A percentile compares a stretch with the other conserved stretches of the same genome.
Conservation (phyloP, 176 grass and related monocot species). For the Tuctoria greenei region DNA sequence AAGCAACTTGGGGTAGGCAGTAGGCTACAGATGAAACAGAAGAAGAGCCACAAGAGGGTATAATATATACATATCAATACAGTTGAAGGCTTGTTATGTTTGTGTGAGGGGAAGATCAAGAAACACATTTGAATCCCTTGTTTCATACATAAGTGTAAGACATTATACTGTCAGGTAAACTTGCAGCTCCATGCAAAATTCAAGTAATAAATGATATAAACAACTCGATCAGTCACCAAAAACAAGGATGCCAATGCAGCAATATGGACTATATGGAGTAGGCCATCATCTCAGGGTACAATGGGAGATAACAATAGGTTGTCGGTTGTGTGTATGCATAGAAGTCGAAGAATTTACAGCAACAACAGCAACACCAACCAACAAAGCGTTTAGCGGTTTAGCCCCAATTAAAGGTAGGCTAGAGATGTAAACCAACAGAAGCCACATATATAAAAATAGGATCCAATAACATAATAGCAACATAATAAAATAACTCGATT, state of each 20-base stretch:
- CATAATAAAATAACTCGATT: neutral
- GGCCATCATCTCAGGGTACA: neutral
- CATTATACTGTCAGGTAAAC: conserved; percentile 2
- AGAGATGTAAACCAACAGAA: neutral
- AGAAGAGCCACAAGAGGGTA: conserved; percentile 8
- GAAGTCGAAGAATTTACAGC: conserved; percentile 3
- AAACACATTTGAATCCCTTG: neutral
- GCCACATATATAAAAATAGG: neutral
- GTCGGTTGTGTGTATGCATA: conserved; percentile 12
- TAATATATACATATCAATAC: neutral
- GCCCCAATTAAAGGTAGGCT: neutral
- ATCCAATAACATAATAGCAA: neutral
- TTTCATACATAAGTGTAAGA: neutral
- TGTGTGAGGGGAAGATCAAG: neutral
- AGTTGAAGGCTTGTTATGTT: neutral
- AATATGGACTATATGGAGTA: neutral
- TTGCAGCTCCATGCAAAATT: conserved; percentile 9
- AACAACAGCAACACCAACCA: neutral
- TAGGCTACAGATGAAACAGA: neutral
- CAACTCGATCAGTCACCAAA: neutral
- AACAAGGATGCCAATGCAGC: conserved; percentile 15
- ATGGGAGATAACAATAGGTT: conserved; percentile 17
- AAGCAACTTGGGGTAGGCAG: neutral
- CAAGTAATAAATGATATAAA: conserved; percentile 23
- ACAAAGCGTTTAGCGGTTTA: neutral